Conservation (phyloP, 2,329 filamentous ascomycete species). For the Ilyonectria robusta region DNA sequence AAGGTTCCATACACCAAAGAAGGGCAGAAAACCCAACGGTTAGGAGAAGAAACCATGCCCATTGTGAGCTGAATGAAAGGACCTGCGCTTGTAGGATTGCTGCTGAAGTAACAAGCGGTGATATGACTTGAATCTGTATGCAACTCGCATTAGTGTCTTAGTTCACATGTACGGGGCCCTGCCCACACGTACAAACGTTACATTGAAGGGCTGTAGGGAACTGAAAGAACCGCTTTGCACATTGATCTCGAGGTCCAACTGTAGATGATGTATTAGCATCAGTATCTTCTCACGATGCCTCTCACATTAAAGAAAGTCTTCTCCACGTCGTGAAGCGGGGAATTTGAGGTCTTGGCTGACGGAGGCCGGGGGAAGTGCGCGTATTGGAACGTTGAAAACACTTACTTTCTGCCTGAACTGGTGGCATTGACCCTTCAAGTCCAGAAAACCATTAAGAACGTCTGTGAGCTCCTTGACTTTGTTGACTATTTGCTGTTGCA, state of each 20-base stretch:
- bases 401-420: slow-evolving; percentile 10
- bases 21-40: neutral
- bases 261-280: neutral
- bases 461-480: neutral
- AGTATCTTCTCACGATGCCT: neutral
- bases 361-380: no score
- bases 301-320: neutral
- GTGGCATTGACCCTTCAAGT: neutral
- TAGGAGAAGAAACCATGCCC: neutral
- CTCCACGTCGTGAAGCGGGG: neutral
- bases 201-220: neutral
- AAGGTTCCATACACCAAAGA: neutral
- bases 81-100: neutral
- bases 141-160: no score
- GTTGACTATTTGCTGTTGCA: neutral
- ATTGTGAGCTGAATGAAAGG: neutral
- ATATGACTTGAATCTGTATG: neutral
- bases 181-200: neutral
- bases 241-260: neutral
- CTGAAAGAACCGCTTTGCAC: slow-evolving; percentile 8
- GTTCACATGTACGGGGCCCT: neutral
- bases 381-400: neutral
- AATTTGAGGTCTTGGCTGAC: neutral
- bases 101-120: neutral
- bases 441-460: neutral